Percentiles rank a stretch among this genome's conserved stretches.
Evolutionary conservation across 169 alveolate species (phyloP).

Genomic region (Toxoplasma gondii): DNA sequence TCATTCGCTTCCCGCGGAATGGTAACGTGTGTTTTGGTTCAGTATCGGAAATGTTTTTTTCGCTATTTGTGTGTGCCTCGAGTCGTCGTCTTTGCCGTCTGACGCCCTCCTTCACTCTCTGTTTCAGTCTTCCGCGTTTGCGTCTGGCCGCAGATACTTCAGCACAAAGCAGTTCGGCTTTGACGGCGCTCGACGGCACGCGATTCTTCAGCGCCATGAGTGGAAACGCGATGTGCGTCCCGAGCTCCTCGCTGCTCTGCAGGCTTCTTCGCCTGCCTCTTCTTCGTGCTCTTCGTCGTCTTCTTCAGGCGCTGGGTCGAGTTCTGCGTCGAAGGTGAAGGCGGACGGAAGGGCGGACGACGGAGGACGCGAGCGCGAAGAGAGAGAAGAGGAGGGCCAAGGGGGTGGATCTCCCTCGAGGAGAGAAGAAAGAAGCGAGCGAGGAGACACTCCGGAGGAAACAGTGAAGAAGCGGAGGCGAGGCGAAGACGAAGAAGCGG

Average conservation of each 20-base stretch:
- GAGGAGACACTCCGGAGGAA: neutral
- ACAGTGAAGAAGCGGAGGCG: neutral
- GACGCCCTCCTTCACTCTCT: no score
- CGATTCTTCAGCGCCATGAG: conserved; percentile 54
- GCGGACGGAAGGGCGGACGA: neutral
- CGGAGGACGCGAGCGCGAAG: neutral
- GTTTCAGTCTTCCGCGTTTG: no score
- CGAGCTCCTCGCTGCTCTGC: neutral
- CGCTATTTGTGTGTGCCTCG: no score
- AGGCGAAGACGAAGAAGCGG: neutral
- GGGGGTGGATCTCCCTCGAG: no score
- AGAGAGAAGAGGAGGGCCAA: neutral
- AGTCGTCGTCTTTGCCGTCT: no score
- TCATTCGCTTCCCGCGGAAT: no score
- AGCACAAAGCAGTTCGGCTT: conserved; percentile 54
- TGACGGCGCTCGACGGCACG: conserved; percentile 49
- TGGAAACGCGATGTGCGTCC: conserved; percentile 50
- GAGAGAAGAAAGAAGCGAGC: neutral
- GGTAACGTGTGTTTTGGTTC: no score
- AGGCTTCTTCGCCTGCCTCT: no score
- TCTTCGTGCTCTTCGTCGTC: neutral
- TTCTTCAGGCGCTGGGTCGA: neutral
- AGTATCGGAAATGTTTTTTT: no score
- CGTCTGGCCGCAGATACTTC: conserved; percentile 22
- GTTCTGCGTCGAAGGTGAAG: neutral